Conservation (phyloP, 257 asterid genomes). For the Echites panduratus region DNA sequence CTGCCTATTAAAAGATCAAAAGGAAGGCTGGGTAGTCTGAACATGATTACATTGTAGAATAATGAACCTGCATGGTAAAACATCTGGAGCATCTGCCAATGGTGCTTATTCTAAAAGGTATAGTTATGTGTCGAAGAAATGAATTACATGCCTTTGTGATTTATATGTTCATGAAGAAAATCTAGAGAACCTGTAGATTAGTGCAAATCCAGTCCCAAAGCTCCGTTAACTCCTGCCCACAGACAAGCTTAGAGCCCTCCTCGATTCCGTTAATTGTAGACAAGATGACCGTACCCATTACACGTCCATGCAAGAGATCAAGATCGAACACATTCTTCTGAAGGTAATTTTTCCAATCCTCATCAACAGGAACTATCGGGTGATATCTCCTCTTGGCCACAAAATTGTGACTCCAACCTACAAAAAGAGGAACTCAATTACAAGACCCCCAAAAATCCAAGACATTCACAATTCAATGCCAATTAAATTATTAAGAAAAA, state of each 20-base stretch:
- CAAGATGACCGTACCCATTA: constrained; percentile 82
- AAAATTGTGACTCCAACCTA: constrained; percentile 90
- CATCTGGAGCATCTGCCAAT: constrained; percentile 63
- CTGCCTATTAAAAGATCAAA: constrained; percentile 89
- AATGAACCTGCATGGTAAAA: constrained; percentile 58
- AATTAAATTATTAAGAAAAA: background rate
- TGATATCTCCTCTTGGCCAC: constrained; percentile 85
- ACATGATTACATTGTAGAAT: constrained; percentile 72
- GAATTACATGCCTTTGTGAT: constrained; percentile 12
- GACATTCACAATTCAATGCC: constrained; percentile 1
- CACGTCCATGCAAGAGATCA: constrained; percentile 80
- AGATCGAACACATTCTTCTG: constrained; percentile 47
- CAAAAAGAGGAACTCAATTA: constrained; percentile 5
- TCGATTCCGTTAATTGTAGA: constrained; percentile 77
- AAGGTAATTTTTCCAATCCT: constrained; percentile 67
- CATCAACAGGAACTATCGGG: constrained; percentile 65
- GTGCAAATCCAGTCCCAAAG: constrained; percentile 85
- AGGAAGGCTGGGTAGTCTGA: constrained; percentile 83
- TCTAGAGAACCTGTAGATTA: background rate
- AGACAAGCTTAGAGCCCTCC: constrained; percentile 63
- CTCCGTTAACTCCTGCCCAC: constrained; percentile 74
- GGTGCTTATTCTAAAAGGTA: constrained; percentile 76
- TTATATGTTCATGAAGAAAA: background rate
- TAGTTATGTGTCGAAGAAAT: background rate
- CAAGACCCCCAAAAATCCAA: constrained; percentile 2